phyloP scores from a whole-genome alignment of 306 rosid species.

The Pterocarpus macrocarpus region DNA sequence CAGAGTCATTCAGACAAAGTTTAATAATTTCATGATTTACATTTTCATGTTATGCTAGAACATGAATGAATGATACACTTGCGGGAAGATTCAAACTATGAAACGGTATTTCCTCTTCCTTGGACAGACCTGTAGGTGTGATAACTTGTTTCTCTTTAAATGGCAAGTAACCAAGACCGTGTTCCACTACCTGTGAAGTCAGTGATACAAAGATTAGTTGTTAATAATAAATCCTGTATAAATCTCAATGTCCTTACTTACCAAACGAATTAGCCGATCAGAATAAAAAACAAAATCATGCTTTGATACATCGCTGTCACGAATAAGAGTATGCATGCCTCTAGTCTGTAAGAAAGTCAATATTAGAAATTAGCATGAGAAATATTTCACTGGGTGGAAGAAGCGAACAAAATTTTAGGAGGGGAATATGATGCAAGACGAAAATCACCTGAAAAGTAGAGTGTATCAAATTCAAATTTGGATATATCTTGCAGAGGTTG shows the following conservation, averaged over 20 bases:
- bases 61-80: conserved; percentile 19
- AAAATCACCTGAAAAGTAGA: conserved; percentile 91
- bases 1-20: neutral
- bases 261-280: conserved; percentile 94
- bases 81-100: conserved; percentile 22
- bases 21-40: neutral
- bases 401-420: conserved; percentile 13
- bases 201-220: conserved; percentile 38
- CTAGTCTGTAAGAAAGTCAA: conserved; percentile 69
- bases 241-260: conserved; percentile 48
- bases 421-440: conserved; percentile 32
- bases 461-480: conserved; percentile 77
- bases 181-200: conserved; percentile 84
- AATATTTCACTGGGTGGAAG: conserved; percentile 29
- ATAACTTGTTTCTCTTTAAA: conserved; percentile 92
- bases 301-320: conserved; percentile 84
- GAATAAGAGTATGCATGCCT: conserved; percentile 97
- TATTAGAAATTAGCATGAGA: conserved; percentile 26
- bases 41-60: conserved; percentile 22
- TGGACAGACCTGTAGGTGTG: conserved; percentile 80
- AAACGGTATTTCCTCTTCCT: conserved; percentile 26
- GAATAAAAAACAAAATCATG: conserved; percentile 94
- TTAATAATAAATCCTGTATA: conserved; percentile 25
- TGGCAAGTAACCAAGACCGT: conserved; percentile 95
- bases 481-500: conserved; percentile 91